Conservation (phyloP, 306 rosid species). For the Dalbergia cochinchinensis region DNA sequence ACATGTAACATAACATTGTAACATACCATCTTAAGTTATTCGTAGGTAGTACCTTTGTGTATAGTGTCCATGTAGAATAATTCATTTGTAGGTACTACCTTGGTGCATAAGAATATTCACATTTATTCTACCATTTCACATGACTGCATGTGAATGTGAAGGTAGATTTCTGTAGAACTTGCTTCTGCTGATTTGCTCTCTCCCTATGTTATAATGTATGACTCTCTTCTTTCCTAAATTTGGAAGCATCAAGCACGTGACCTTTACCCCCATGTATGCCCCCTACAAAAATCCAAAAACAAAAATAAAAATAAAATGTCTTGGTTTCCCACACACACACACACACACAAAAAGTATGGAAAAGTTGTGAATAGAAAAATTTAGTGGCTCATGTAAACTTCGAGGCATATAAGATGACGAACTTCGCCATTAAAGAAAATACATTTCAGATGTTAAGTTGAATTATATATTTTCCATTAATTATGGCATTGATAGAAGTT, state of each 20-base stretch:
- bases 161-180: background rate
- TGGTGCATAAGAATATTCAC: background rate
- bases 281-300: too few species aligned
- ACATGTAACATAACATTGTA: too few species aligned
- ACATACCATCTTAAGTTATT: background rate
- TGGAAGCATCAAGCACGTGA: too few species aligned
- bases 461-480: background rate
- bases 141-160: background rate
- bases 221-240: background rate
- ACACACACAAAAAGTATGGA: too few species aligned
- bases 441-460: background rate
- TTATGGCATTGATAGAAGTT: background rate
- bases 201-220: background rate
- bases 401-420: too few species aligned
- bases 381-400: too few species aligned
- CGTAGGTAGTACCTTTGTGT: background rate
- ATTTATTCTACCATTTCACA: background rate
- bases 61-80: background rate
- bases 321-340: too few species aligned
- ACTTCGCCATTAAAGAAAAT: too few species aligned
- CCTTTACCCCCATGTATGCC: too few species aligned
- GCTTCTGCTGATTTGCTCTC: background rate
- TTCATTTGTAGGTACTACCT: background rate
- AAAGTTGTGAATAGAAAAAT: too few species aligned
- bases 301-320: too few species aligned